These are phyloP conservation scores for Xylaria sp. DNA, from an alignment of 2,329 filamentous ascomycete genomes.

Conservation along the genomic window DNA sequence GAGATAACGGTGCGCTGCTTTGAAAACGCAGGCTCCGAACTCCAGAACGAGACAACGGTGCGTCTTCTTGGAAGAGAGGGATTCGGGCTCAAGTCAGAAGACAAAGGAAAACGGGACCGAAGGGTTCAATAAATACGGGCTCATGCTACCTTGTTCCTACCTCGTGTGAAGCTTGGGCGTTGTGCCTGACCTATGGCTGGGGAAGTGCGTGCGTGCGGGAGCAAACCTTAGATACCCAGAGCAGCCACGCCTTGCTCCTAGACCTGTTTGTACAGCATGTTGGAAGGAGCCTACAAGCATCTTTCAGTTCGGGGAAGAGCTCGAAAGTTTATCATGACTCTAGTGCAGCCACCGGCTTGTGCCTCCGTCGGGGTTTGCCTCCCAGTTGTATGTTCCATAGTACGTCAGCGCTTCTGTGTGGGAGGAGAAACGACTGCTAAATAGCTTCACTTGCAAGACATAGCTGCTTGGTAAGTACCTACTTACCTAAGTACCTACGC, in stretches of 20 bases:
- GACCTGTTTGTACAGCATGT: background rate
- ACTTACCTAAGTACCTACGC: too few relatives aligned
- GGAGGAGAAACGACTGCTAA: background rate
- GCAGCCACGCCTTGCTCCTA: background rate
- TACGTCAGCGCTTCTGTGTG: background rate
- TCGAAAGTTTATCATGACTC: background rate
- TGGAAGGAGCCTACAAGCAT: background rate
- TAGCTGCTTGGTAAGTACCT: too few relatives aligned
- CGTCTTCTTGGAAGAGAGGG: too few relatives aligned
- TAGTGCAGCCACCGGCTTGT: background rate
- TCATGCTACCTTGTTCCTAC: too few relatives aligned
- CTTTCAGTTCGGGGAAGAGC: background rate
- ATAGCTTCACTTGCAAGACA: slow-evolving; percentile 2
- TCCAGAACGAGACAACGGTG: too few relatives aligned
- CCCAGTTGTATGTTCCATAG: background rate
- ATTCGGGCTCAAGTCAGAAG: too few relatives aligned
- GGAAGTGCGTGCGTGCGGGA: too few relatives aligned
- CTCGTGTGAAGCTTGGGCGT: background rate
- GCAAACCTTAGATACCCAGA: background rate
- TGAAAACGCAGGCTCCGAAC: too few relatives aligned
- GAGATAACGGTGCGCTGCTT: background rate
- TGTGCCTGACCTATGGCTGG: too few relatives aligned
- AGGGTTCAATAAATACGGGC: too few relatives aligned
- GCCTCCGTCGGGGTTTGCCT: background rate
- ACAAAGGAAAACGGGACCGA: too few relatives aligned